A percentile compares a stretch with the other conserved stretches of the same genome.
These are phyloP conservation scores for Cystofilobasidium capitatum DNA, from an alignment of 768 basidiomycete genomes.

Conservation along the genomic window DNA sequence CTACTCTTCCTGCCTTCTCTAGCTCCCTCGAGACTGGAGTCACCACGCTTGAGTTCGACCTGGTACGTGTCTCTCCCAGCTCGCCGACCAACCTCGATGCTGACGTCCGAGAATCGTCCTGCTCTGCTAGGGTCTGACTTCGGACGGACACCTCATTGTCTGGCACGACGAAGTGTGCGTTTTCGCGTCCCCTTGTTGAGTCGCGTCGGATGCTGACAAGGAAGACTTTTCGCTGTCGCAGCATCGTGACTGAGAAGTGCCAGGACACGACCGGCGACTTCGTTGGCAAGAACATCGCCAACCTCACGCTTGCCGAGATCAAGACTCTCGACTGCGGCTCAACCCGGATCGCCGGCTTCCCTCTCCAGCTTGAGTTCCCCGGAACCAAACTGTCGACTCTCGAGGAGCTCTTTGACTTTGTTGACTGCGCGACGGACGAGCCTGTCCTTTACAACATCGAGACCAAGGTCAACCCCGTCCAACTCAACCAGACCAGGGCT, in stretches of 20 bases:
- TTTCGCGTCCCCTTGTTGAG: neutral
- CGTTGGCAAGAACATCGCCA: slow-evolving; percentile 48
- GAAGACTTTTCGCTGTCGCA: slow-evolving; percentile 13
- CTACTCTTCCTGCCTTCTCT: slow-evolving; percentile 50
- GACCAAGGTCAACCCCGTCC: slow-evolving; percentile 36
- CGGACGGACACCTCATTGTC: slow-evolving; percentile 65
- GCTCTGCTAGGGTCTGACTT: slow-evolving; percentile 33
- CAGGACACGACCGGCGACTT: slow-evolving; percentile 53
- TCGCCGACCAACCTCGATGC: slow-evolving; percentile 21
- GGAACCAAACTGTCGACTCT: slow-evolving; percentile 60
- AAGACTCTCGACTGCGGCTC: slow-evolving; percentile 71
- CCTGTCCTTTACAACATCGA: slow-evolving; percentile 65
- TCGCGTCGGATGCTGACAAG: neutral
- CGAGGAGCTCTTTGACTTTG: slow-evolving; percentile 64
- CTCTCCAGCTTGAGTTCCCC: slow-evolving; percentile 29
- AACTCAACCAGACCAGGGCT: slow-evolving; percentile 32
- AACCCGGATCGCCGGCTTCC: slow-evolving; percentile 46
- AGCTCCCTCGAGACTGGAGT: slow-evolving; percentile 85
- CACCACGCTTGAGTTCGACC: slow-evolving; percentile 68
- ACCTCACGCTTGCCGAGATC: slow-evolving; percentile 66
- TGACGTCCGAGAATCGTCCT: neutral
- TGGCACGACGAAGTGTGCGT: slow-evolving; percentile 58
- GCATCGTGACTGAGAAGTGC: slow-evolving; percentile 57
- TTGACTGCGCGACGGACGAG: slow-evolving; percentile 57
- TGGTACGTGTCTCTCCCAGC: slow-evolving; percentile 38